Evolutionary conservation across 441 rosid genomes (phyloP), one percentile per base, ranked within the genome.

Genomic region (Manihot esculenta): DNA sequence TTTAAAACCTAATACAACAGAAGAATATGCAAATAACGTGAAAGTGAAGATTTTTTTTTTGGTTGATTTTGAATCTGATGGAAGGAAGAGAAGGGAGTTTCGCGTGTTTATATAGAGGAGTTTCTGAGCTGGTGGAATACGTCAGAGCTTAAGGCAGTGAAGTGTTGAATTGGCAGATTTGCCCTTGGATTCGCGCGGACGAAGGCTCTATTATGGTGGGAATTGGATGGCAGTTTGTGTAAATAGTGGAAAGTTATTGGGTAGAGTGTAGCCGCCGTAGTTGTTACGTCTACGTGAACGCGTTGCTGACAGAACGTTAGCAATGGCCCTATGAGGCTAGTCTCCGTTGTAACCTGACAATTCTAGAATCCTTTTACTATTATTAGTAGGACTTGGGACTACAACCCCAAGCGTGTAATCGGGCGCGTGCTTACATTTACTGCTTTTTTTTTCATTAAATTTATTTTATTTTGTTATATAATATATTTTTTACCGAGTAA

Each of bases 161-260:
- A 71, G 64, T 72, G 0, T 66, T 72, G 67, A 66, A 73, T 66
- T 57, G 79, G 44, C 89, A 53, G 74, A 72, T 44, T 55, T 77
- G 72, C 54, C 89, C 82, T 53, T 76, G 12, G 41, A 47, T 64
- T 11, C 82, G 76, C 83, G 83, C 17, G 59, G 71, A n/a, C n/a
- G n/a, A n/a, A n/a, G n/a, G n/a, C n/a, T n/a, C n/a, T n/a, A n/a
- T n/a, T n/a, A n/a, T n/a, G n/a, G n/a, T n/a, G n/a, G n/a, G n/a
- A n/a, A 10, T 0, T 0, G 7, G 47, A 62, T 51, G 76, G 78
- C 12, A 1, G 35, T 0, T 41, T 0, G 17, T 66, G 84, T 69
- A 81, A 64, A 54, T 76, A 69, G 1, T 0, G 1, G 1, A 60
- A 56, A 13, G 0, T 5, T 44, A 0, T 1, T 72, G 74, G 51